These are phyloP conservation scores for Suhomyces emberorum DNA, from an alignment of 805 yeast species.

Conservation along the genomic window DNA sequence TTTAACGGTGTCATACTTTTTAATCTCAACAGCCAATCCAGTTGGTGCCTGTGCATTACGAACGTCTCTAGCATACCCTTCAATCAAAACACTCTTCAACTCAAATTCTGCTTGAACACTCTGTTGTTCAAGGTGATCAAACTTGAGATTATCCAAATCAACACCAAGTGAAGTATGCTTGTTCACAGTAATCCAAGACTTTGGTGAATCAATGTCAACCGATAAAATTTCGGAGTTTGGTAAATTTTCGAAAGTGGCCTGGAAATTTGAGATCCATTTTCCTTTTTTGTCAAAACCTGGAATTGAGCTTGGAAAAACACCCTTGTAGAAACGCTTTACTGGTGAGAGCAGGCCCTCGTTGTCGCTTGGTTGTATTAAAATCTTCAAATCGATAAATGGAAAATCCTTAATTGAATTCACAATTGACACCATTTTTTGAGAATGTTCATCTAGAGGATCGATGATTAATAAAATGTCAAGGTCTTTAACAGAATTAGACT, in stretches of 20 bases:
- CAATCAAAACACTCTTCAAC: conserved; percentile 56
- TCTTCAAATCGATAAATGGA: conserved; percentile 49
- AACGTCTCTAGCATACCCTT: conserved; percentile 62
- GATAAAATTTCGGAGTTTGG: conserved; percentile 51
- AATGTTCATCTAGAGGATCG: conserved; percentile 68
- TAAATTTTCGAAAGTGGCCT: conserved; percentile 41
- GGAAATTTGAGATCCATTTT: conserved; percentile 13
- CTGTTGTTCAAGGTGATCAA: conserved; percentile 36
- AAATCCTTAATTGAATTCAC: conserved; percentile 37
- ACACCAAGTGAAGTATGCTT: conserved; percentile 34
- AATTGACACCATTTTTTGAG: conserved; percentile 61
- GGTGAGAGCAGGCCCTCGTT: conserved; percentile 32
- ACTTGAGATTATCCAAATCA: conserved; percentile 62
- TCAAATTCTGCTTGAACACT: conserved; percentile 45
- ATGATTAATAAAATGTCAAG: conserved; percentile 58
- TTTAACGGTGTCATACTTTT: conserved; percentile 15
- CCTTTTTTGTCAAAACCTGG: conserved; percentile 31
- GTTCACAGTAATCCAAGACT: conserved; percentile 64
- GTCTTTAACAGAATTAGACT: neutral
- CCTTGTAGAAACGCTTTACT: conserved; percentile 58
- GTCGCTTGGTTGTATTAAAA: conserved; percentile 58
- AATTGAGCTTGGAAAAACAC: conserved; percentile 33
- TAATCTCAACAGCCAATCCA: conserved; percentile 49
- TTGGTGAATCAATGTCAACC: conserved; percentile 56
- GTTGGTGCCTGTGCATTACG: conserved; percentile 39